These are phyloP conservation scores for Cordyceps tenuipes DNA, from an alignment of 2,329 filamentous ascomycete genomes.

Conservation along the genomic window DNA sequence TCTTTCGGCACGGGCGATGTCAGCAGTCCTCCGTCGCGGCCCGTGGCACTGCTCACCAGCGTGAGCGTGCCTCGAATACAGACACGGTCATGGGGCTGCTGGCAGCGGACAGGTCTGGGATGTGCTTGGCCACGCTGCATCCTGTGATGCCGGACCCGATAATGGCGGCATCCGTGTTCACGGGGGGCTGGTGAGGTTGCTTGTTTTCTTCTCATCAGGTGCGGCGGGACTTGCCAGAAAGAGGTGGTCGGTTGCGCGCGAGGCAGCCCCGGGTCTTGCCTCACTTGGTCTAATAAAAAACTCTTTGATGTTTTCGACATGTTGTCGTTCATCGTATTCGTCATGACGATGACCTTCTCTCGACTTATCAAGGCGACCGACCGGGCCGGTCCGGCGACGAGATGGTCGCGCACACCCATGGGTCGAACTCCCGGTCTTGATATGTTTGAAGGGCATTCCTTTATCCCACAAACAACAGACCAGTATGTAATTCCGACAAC, in stretches of 20 bases:
- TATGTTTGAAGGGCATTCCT: no score
- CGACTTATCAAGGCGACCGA: background rate
- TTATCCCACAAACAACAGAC: no score
- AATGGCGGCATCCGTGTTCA: constrained; percentile 18
- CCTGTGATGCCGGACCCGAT: constrained; percentile 26
- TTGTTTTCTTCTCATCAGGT: constrained; percentile 17
- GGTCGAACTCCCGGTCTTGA: no score
- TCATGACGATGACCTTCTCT: background rate
- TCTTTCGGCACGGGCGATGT: constrained; percentile 28
- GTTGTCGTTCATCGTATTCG: background rate
- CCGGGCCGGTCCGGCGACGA: background rate
- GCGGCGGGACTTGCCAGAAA: constrained; percentile 20
- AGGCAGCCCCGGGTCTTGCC: constrained; percentile 19
- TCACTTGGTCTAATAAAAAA: background rate
- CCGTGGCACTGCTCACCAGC: constrained; percentile 23
- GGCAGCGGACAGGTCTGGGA: constrained; percentile 16
- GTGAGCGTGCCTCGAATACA: constrained; percentile 22
- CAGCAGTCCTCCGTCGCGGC: constrained; percentile 23
- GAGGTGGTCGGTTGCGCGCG: constrained; percentile 18
- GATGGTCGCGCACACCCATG: constrained; percentile 8
- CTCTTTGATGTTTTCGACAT: background rate
- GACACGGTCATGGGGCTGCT: constrained; percentile 10
- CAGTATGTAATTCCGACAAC: no score
- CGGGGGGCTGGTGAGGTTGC: constrained; percentile 17
- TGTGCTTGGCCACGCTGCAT: constrained; percentile 19